Base-by-base conservation (phyloP, 441 rosid species). In the Brassica hybrid region DNA sequence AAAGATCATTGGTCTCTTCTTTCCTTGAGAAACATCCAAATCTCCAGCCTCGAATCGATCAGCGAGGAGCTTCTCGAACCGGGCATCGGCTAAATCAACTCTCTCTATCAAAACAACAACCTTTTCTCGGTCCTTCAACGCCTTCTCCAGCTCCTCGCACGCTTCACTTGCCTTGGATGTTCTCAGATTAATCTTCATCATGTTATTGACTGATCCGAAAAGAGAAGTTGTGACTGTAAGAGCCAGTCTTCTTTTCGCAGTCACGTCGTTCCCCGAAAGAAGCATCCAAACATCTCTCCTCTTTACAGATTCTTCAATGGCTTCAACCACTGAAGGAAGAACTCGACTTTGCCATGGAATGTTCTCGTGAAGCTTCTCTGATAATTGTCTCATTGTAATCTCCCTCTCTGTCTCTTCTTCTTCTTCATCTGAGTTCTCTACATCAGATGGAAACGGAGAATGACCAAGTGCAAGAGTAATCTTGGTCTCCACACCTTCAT, bases 211-310 rank as follows among this genome's bases (percentile, higher is more conserved):
- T 10, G 94, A 88, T 3, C 92, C 94, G 4, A 82, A 83, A 58
- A 91, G 77, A 21, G 82, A 82, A 62, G 86, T 90, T 14, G 94
- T 86, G 60, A 90, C 82, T 8, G 90, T 84, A 61, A 84, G 84
- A n/a, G 97, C 94, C 74, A 94, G 74, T 84, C 94, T 88, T 78
- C 93, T 85, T 78, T 90, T 94, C 7, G 94, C 96, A 2, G 84
- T 36, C 1, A 74, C 73, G 82, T 94, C 98, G 19, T 89, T 87
- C 48, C 98, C 98, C 18, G 82, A 82, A 75, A 94, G 56, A 74
- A 90, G 80, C 14, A 94, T 62, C 96, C 97, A 92, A 27, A 75
- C 79, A 38, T 79, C 91, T 43, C 79, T 79, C 70, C 32, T 58
- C 54, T 85, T 76, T 27, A 80, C 71, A 34, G 84, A 79, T 54